These are phyloP conservation scores for Mycena venus DNA, from an alignment of 768 basidiomycete species.

Conservation along the genomic window DNA sequence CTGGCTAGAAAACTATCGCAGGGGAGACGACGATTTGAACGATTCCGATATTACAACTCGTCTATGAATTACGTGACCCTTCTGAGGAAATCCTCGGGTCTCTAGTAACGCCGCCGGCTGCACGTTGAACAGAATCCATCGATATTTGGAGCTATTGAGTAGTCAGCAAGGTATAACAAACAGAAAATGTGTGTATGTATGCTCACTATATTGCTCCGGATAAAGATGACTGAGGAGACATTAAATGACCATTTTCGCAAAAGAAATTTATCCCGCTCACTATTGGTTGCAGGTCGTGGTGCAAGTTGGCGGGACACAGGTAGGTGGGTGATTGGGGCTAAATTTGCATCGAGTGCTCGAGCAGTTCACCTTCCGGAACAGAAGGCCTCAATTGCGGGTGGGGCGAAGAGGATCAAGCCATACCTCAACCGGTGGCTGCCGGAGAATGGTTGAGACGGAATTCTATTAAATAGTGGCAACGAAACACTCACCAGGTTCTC, in stretches of 20 bases:
- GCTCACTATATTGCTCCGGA: slow-evolving; percentile 62
- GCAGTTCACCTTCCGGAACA: slow-evolving; percentile 59
- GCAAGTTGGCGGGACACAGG: slow-evolving; percentile 59
- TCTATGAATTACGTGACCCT: no score
- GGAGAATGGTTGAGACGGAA: background rate
- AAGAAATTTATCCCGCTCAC: slow-evolving; percentile 44
- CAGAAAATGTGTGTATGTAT: background rate
- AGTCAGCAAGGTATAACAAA: background rate
- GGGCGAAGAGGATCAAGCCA: background rate
- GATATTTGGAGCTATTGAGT: slow-evolving; percentile 55
- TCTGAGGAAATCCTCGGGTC: no score
- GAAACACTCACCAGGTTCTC: slow-evolving; percentile 59
- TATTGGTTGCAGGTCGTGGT: slow-evolving; percentile 61
- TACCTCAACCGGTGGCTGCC: slow-evolving; percentile 33
- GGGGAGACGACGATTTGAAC: no score
- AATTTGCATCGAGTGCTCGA: slow-evolving; percentile 62
- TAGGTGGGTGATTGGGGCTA: slow-evolving; percentile 63
- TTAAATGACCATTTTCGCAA: slow-evolving; percentile 46
- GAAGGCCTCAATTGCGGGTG: background rate
- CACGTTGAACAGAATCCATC: slow-evolving; percentile 48
- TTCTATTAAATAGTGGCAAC: slow-evolving; percentile 22
- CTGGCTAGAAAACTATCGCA: no score
- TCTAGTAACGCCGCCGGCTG: no score
- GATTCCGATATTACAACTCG: no score
- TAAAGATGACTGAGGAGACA: slow-evolving; percentile 60